A percentile compares a stretch with the other conserved stretches of the same genome.
phyloP scores from a whole-genome alignment of 164 flowering plant species.

The Magnolia sinica region DNA sequence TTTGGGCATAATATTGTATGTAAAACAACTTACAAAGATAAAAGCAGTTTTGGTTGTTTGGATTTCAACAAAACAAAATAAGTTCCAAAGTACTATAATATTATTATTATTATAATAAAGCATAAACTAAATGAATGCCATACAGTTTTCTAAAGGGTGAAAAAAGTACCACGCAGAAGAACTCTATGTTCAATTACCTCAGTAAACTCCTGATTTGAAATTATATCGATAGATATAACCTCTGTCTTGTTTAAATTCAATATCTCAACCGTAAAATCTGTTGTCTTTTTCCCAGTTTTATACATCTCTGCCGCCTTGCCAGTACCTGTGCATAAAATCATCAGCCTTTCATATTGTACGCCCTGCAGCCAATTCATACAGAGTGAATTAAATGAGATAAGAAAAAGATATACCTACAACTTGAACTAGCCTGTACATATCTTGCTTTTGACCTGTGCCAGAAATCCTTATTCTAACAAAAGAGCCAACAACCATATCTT shows the following conservation, averaged over 20 bases:
- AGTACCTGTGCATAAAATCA: slow-evolving; percentile 53
- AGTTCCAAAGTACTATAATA: too few species aligned
- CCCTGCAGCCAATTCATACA: neutral
- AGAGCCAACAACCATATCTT: slow-evolving; percentile 71
- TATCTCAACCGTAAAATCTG: slow-evolving; percentile 68
- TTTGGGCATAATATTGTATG: too few species aligned
- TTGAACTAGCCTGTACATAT: slow-evolving; percentile 92
- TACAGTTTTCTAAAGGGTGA: neutral
- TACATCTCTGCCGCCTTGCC: slow-evolving; percentile 68
- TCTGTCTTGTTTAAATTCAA: slow-evolving; percentile 83
- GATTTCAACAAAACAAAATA: too few species aligned
- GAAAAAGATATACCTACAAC: slow-evolving; percentile 62
- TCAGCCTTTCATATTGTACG: slow-evolving; percentile 1
- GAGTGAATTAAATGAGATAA: neutral
- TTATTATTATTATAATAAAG: neutral
- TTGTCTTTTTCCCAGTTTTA: slow-evolving; percentile 74
- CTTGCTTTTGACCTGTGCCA: slow-evolving; percentile 80
- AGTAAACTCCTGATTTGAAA: slow-evolving; percentile 92
- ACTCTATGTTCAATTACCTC: slow-evolving; percentile 57
- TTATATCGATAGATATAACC: slow-evolving; percentile 62
- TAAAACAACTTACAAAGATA: too few species aligned
- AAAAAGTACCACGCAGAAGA: neutral
- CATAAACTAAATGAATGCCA: neutral
- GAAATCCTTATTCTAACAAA: slow-evolving; percentile 89
- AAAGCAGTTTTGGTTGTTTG: too few species aligned